Evolutionary conservation across 495 filamentous ascomycete genomes (phyloP).

Genomic region (Penicillium taxi): DNA sequence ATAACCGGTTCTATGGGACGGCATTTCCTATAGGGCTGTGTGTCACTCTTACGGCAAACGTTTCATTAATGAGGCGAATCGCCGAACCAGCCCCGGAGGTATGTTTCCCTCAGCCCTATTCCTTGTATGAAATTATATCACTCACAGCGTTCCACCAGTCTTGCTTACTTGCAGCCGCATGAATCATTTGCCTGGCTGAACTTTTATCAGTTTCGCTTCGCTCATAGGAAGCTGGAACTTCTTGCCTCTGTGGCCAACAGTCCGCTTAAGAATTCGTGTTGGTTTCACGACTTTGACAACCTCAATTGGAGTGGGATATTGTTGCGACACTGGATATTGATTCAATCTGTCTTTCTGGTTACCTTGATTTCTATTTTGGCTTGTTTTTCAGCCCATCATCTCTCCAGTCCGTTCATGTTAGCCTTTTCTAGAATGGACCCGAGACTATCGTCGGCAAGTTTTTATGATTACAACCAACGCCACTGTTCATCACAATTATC

Average conservation of each 20-base stretch:
- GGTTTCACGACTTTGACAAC: conserved; percentile 23
- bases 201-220: conserved; percentile 3
- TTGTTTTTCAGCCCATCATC: not conserved
- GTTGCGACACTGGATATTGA: conserved; percentile 17
- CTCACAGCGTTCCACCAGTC: conserved; percentile 8
- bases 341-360: conserved; percentile 10
- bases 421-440: conserved; percentile 47
- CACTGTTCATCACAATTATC: conserved; percentile 12
- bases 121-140: conserved; percentile 2
- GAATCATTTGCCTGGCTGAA: conserved; percentile 1
- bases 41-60: conserved; percentile 24
- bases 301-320: conserved; percentile 26
- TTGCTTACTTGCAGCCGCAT: conserved; percentile 15
- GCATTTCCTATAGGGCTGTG: conserved; percentile 23
- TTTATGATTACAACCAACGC: conserved; percentile 40
- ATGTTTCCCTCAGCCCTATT: conserved; percentile 21
- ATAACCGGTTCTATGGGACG: conserved; percentile 33
- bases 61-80: conserved; percentile 28
- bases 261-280: conserved; percentile 17
- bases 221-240: conserved; percentile 22
- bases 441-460: conserved; percentile 45
- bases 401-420: not conserved
- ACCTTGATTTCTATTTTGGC: not conserved
- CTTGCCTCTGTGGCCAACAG: conserved; percentile 11
- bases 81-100: conserved; percentile 19